Conservation (phyloP, 106 monocot genomes). For the Phalaenopsis aphrodite region DNA sequence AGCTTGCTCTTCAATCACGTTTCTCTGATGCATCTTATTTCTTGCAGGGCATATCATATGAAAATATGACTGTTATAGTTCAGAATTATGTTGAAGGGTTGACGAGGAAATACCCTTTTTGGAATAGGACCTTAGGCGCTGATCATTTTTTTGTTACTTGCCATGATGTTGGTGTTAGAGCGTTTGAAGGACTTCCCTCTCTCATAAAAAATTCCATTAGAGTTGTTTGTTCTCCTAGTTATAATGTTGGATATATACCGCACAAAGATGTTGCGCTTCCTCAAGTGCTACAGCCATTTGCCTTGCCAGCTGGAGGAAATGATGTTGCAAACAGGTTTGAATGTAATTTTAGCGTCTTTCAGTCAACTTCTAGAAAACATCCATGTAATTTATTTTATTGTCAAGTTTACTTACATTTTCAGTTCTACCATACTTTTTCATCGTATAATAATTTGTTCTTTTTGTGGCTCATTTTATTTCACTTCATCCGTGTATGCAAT, state of each 20-base stretch:
- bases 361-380: neutral
- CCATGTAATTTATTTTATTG: neutral
- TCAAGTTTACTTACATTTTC: neutral
- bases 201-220: constrained; percentile 84
- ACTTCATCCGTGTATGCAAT: neutral
- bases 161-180: constrained; percentile 97
- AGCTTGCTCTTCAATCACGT: neutral
- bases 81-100: constrained; percentile 78
- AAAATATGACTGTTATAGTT: constrained; percentile 92
- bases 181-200: constrained; percentile 72
- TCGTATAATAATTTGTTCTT: neutral
- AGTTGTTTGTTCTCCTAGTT: constrained; percentile 91
- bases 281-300: constrained; percentile 91
- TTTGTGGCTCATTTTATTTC: neutral
- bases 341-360: neutral
- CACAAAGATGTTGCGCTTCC: constrained; percentile 97
- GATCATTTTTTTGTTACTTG: constrained; percentile 96
- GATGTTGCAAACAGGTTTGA: constrained; percentile 78
- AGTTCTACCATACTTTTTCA: neutral
- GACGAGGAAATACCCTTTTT: constrained; percentile 89
- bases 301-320: constrained; percentile 87
- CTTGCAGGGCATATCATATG: constrained; percentile 86
- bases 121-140: constrained; percentile 90
- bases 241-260: constrained; percentile 79
- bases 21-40: neutral